These are phyloP conservation scores for Chrysoporthe deuterocubensis DNA, from an alignment of 2,329 filamentous ascomycete species.

Conservation along the genomic window DNA sequence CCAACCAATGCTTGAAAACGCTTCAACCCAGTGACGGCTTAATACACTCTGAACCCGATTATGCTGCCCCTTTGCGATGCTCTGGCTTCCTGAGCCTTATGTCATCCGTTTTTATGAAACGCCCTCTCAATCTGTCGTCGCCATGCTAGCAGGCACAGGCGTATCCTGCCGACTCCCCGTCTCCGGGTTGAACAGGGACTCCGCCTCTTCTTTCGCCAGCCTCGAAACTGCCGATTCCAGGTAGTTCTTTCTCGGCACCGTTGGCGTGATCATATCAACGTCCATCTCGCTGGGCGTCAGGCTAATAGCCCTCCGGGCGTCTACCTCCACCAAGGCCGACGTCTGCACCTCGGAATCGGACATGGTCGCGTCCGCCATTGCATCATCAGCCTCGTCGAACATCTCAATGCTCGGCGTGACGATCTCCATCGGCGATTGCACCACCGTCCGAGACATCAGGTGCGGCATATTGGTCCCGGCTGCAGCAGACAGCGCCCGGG, in stretches of 20 bases:
- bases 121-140: constrained; percentile 15
- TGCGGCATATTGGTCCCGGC: not conserved
- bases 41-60: not conserved
- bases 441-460: constrained; percentile 26
- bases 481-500: not conserved
- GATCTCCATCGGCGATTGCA: constrained; percentile 35
- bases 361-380: constrained; percentile 51
- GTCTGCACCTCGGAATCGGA: constrained; percentile 43
- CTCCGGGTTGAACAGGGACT: constrained; percentile 36
- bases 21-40: too few relatives aligned
- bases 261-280: constrained; percentile 46
- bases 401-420: constrained; percentile 49
- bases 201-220: constrained; percentile 33
- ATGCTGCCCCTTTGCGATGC: too few relatives aligned
- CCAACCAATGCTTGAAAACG: not conserved
- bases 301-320: constrained; percentile 16
- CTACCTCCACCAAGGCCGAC: constrained; percentile 41
- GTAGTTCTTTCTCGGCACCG: constrained; percentile 31
- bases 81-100: too few relatives aligned
- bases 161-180: constrained; percentile 40
- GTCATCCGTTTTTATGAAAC: not conserved
- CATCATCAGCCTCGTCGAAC: constrained; percentile 32
- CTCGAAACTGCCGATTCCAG: constrained; percentile 4
- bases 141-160: constrained; percentile 40
- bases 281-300: constrained; percentile 39